These are phyloP conservation scores for Xylaria sp. DNA, from an alignment of 2,329 filamentous ascomycete genomes.

Conservation along the genomic window DNA sequence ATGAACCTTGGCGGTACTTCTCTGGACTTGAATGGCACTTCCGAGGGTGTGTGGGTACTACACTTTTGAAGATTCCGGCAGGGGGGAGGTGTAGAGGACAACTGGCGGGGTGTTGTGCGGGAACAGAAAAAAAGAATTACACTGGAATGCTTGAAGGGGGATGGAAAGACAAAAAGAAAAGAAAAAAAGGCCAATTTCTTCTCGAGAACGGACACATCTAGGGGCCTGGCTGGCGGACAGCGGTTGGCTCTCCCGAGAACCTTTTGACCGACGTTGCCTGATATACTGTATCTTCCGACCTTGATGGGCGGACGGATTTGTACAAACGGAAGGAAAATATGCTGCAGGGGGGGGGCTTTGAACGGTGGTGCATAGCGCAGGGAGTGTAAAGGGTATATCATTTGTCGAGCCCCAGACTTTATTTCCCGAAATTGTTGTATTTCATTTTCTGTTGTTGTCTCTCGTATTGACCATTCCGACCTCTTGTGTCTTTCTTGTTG, in stretches of 20 bases:
- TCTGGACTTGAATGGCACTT: conserved; percentile 46
- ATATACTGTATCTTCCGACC: conserved; percentile 36
- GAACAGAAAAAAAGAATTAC: conserved; percentile 29
- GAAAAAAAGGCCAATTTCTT: conserved; percentile 37
- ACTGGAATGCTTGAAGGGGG: conserved; percentile 43
- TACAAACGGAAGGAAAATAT: conserved; percentile 40
- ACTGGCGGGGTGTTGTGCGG: conserved; percentile 35
- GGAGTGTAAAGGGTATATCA: conserved; percentile 41
- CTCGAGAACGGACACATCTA: conserved; percentile 29
- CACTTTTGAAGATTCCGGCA: conserved; percentile 48
- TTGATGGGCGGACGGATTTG: conserved; percentile 35
- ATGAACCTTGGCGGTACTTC: conserved; percentile 48
- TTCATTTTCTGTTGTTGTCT: conserved; percentile 31
- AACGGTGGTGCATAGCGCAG: conserved; percentile 41
- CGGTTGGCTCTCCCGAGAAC: conserved; percentile 26
- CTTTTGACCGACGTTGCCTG: conserved; percentile 33
- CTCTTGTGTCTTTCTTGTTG: conserved; percentile 18
- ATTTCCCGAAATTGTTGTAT: conserved; percentile 32
- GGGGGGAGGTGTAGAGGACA: conserved; percentile 38
- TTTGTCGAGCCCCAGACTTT: conserved; percentile 33
- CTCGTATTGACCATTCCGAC: conserved; percentile 15
- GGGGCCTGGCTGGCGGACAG: conserved; percentile 30
- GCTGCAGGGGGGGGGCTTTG: conserved; percentile 35
- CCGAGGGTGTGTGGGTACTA: conserved; percentile 43
- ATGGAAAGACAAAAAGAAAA: conserved; percentile 46